phyloP scores from a whole-genome alignment of 495 filamentous ascomycete species.

The Hamigera avellanea region DNA sequence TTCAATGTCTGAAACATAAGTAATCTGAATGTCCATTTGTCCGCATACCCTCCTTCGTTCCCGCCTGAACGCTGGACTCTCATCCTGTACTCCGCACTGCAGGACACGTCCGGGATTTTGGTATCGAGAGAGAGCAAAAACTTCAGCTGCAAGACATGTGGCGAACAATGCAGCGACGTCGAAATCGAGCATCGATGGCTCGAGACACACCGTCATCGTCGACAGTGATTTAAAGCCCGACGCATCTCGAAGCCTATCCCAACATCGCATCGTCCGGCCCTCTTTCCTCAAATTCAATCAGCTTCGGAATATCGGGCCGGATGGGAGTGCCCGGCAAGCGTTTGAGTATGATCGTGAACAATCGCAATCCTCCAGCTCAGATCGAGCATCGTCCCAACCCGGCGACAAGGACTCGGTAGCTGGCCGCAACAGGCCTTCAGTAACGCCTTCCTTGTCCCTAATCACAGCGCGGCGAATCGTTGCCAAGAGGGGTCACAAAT shows the following conservation, averaged over 20 bases:
- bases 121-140: slow-evolving; percentile 8
- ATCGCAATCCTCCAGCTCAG: no score
- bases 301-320: slow-evolving; percentile 1
- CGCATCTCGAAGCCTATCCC: slow-evolving; percentile 1
- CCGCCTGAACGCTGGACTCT: slow-evolving; percentile 20
- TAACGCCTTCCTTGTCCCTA: no score
- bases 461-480: no score
- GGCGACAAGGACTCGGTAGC: no score
- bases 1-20: slow-evolving; percentile 13
- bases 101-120: slow-evolving; percentile 12
- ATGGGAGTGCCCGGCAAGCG: no score
- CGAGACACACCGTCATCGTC: background rate
- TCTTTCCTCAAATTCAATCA: no score
- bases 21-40: slow-evolving; percentile 32
- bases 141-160: slow-evolving; percentile 5
- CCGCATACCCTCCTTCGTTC: slow-evolving; percentile 16
- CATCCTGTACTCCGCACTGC: slow-evolving; percentile 11
- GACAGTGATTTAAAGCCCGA: background rate
- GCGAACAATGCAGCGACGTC: slow-evolving; percentile 10
- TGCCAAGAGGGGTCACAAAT: no score
- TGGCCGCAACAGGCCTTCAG: no score
- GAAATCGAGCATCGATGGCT: slow-evolving; percentile 2
- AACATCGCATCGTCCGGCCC: no score
- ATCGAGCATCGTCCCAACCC: no score
- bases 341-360: no score